Evolutionary conservation across 129 eudicot species (phyloP), one percentile per base, ranked within the genome.

Genomic region (Flaveria linearis): DNA sequence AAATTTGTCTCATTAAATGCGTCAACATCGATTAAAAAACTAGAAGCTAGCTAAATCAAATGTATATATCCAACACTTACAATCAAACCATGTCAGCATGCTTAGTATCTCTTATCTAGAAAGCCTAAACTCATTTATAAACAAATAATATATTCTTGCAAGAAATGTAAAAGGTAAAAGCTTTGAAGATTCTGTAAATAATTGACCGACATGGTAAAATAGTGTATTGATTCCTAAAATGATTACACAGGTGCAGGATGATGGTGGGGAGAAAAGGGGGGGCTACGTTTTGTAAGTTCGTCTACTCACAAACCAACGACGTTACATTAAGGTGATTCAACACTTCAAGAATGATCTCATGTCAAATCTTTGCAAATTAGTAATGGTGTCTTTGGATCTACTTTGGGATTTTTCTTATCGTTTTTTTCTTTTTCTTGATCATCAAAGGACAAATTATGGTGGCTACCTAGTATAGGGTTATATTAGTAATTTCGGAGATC

Each of bases 331-430:
- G 36, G 64, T 60, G 57, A 55, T 73, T 76, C 77, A 80, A 69
- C 66, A 75, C 68, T 75, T 75, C 77, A 75, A 81, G 77, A 75
- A 68, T 81, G 81, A 81, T 69, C 77, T 71, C 76, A 22, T 62
- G 81, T 75, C 81, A 75, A 77, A 63, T 76, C 72, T 49, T 69
- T 49, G 76, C 73, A 69, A 60, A 76, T 47, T 75, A 76, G 60
- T 17, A 76, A 52, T 72, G 55, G 22, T 76, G 65, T 68, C 70
- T 16, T 77, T 61, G 78, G 81, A 84, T 72, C 85, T 76, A 73
- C 73, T 79, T 72, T 72, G 68, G 83, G 78, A 71, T 79, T 71
- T 62, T 72, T 68, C 7, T 11, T 15, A 20, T 30, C 39, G 1
- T 71, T 51, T 72, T 36, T 36, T 36, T 36, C 7, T 36, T 36